Conservation (phyloP, 768 basidiomycete species). For the Coprinopsis strossmayeri region DNA sequence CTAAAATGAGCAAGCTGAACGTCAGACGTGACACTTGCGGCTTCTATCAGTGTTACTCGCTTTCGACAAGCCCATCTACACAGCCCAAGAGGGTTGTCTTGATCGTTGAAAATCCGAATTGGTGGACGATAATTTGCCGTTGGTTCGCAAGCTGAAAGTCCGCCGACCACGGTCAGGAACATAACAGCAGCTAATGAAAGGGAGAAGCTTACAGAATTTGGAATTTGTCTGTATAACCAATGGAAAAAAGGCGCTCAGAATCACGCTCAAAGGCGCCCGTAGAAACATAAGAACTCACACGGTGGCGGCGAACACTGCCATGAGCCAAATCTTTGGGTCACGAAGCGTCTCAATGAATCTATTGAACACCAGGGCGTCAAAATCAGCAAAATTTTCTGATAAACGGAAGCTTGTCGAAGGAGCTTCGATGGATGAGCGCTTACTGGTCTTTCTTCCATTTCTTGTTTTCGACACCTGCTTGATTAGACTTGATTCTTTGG, state of each 20-base stretch:
- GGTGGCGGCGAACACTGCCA: slow-evolving; percentile 58
- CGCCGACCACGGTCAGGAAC: background rate
- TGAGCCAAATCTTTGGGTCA: slow-evolving; percentile 73
- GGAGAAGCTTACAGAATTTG: slow-evolving; percentile 50
- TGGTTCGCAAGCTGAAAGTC: slow-evolving; percentile 68
- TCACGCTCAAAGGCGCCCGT: background rate
- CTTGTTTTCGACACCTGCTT: slow-evolving; percentile 81
- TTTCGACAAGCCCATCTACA: slow-evolving; percentile 69
- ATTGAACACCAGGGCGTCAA: background rate
- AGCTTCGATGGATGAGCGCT: slow-evolving; percentile 19
- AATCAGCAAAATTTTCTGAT: background rate
- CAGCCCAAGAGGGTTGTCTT: slow-evolving; percentile 75
- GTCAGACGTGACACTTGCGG: no score
- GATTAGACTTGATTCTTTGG: slow-evolving; percentile 64
- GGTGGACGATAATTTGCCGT: slow-evolving; percentile 63
- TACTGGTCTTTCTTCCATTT: slow-evolving; percentile 76
- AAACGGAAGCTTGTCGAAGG: no score
- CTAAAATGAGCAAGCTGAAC: no score
- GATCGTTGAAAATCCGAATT: slow-evolving; percentile 60
- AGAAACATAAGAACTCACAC: no score
- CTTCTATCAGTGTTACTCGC: slow-evolving; percentile 31
- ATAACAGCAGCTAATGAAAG: background rate
- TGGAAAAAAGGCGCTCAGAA: background rate
- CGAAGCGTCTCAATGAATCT: slow-evolving; percentile 64
- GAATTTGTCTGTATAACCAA: slow-evolving; percentile 41